Evolutionary conservation across 495 filamentous ascomycete species (phyloP), one percentile per base, ranked within the genome.

Genomic region (Neurospora cerealis): DNA sequence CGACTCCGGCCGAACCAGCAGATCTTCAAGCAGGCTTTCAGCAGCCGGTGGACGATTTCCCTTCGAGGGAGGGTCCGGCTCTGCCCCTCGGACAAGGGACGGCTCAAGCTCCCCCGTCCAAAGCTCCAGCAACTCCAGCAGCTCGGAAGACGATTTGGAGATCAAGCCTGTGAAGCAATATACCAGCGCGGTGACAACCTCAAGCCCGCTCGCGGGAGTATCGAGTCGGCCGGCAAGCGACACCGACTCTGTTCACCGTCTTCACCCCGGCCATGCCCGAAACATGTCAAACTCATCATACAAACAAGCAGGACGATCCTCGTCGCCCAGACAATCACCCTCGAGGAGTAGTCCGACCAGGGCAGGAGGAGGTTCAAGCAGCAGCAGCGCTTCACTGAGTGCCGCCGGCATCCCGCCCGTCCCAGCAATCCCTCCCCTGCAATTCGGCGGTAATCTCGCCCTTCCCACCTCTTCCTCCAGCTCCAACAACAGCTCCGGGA

Each of bases 81-180:
- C 17, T 74, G 24, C 41, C 15, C 38, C 62, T n/a, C 74, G 71
- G 41, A 72, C 10, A 11, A 74, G 54, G 9, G 75, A 73, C 70
- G 38, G 21, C 21, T 24, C 75, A 9, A 24, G 41, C 0, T 80
- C 79, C 0, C 76, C 79, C 2, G 73, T 72, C 8, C 76, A 75
- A 9, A 81, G 79, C 76, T 81, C 79, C 60, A 77, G 76, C 75
- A 76, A 76, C 75, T 83, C 80, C 37, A 78, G 66, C 66, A 80
- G 79, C 73, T 83, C 81, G 21, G 74, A 77, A 54, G 81, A 81
- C 41, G 81, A 82, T 34, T 42, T 83, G n/a, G 79, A 80, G 72
- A 81, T 82, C 74, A 79, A 75, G 75, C 77, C 78, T 0, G 70
- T 69, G 17, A 75, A 73, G 48, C 76, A 34, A 9, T 19, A 75